A percentile compares a stretch with the other conserved stretches of the same genome.
phyloP scores from a whole-genome alignment of 169 alveolate genomes.

The Pseudocohnilembus persalinus region DNA sequence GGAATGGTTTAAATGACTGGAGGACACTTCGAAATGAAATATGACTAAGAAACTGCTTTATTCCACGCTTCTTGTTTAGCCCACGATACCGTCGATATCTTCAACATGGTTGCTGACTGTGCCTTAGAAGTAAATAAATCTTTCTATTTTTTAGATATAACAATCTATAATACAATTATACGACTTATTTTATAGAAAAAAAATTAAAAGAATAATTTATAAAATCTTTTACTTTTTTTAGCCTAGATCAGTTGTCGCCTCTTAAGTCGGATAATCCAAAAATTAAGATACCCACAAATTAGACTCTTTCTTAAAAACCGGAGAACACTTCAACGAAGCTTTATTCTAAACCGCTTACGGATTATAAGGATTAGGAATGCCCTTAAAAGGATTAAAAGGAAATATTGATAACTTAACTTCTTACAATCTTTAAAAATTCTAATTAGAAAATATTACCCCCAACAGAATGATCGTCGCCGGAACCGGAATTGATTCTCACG shows the following conservation, averaged over 20 bases:
- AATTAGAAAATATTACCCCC: conserved; percentile 71
- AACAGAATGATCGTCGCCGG: conserved; percentile 59
- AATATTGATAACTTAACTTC: conserved; percentile 65
- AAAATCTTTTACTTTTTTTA: neutral
- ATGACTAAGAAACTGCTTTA: conserved; percentile 63
- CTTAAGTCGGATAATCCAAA: conserved; percentile 64
- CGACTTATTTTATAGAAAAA: neutral
- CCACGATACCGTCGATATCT: conserved; percentile 67
- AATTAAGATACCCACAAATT: conserved; percentile 59
- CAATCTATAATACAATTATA: no score
- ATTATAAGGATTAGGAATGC: conserved; percentile 67
- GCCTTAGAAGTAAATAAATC: conserved; percentile 68
- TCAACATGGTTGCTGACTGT: conserved; percentile 65
- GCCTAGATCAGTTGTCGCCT: conserved; percentile 73
- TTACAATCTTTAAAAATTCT: conserved; percentile 57
- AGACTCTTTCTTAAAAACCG: conserved; percentile 45
- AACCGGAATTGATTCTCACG: conserved; percentile 65
- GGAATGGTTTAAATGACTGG: conserved; percentile 75
- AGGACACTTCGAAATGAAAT: conserved; percentile 74
- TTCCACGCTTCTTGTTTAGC: conserved; percentile 76
- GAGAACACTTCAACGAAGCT: conserved; percentile 54
- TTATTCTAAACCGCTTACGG: conserved; percentile 74
- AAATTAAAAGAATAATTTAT: no score
- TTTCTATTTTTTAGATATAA: no score
- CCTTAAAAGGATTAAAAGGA: conserved; percentile 65